Base-by-base conservation (phyloP, 73 alveolate species). In the Paramecium primaurelia region DNA sequence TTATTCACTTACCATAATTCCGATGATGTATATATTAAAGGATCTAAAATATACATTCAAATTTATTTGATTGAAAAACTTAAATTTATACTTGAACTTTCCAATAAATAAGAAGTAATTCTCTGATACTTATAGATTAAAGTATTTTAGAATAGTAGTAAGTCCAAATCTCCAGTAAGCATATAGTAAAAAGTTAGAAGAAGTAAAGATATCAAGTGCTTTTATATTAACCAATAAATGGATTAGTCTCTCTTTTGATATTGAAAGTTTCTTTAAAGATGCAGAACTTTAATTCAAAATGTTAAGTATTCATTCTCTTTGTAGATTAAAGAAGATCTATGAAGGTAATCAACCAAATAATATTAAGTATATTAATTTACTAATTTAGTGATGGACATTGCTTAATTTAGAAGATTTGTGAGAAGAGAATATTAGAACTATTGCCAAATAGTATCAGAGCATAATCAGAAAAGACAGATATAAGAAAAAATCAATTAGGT, bases 211-310 rank as follows among this genome's bases (percentile, higher is more conserved):
- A 2, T 54, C 69, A 54, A 75, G 88, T 75, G 88, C 88, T 4
- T 75, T 75, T 75, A 40, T 75, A 34, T 69, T 75, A 75, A 75
- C 88, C 2, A 30, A 75, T 34, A 75, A 75, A 75, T 75, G 88
- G 88, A 75, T 75, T 14, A 75, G 88, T 75, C 49, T 75, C 37
- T 75, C 60, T 1, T 75, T 75, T 75, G 88, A 75, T 75, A 22
- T 75, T n/a, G 88, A 75, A 10, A 75, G 88, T 26, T 64, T 75
- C 68, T 75, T 75, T 40, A 37, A 40, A 3, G 68, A 22, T 16
- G 40, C 38, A 36, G 59, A 75, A 11, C 49, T 34, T 75, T 37
- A 75, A 75, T 75, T 75, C 7, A 22, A n/a, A 34, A 34, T 37
- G 58, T 11, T 75, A n/a, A 37, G 60, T 20, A 75, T 75, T 11